Base-by-base conservation (phyloP, 345 rosid genomes). In the Citrus maxima region DNA sequence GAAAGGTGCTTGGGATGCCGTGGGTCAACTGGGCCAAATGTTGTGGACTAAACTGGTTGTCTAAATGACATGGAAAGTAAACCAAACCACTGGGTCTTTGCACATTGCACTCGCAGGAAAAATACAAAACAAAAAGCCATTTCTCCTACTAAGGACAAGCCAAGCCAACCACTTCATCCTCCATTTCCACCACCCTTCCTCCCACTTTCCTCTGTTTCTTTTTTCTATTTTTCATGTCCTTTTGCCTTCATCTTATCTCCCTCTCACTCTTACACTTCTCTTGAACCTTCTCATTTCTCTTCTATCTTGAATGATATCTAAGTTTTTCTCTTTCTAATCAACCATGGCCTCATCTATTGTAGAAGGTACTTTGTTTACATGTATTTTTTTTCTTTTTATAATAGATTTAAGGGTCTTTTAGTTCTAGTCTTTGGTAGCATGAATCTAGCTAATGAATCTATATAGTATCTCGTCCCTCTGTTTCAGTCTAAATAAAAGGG, bases 261-360 rank as follows among this genome's bases (percentile, higher is more conserved):
- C 46, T 7, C 46, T 80, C 25, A 10, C 65, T 60, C 32, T 46
- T 18, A 35, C 60, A 55, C 35, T 18, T 58, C 27, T 72, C 74
- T 54, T 34, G 6, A 37, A n/a, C 19, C 10, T 28, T 27, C 42
- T 27, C 24, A 34, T 32, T 54, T 30, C 19, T 59, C 8, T 16
- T 40, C 13, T 46, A 0, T 46, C 6, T 66, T 77, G 24, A 19
- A 51, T 71, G 78, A 64, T 58, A 60, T 76, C 37, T 69, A 42
- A 25, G 12, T n/a, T 68, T 10, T n/a, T 27, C 38, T 9, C 27
- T 28, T 28, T 12, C 62, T 40, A n/a, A 63, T 54, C 54, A 77
- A 46, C 63, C 65, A 78, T 85, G 88, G 85, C 86, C 16, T 78
- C 84, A 19, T 78, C 81, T n/a, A 34, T 74, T 51, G 81, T 76